Conservation (phyloP, 345 rosid genomes). For the Anastatica hierochuntica region DNA sequence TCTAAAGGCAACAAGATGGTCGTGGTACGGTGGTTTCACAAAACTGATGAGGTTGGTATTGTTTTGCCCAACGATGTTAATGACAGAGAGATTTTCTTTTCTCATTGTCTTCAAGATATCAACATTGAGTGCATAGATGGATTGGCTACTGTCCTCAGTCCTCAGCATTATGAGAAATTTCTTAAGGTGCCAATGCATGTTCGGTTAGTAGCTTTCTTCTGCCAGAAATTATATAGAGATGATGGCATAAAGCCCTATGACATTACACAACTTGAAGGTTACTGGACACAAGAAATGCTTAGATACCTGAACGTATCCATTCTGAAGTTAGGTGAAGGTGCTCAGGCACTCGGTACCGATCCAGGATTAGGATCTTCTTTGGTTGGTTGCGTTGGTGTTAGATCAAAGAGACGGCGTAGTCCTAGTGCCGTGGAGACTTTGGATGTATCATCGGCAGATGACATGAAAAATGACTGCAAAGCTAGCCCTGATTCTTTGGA, state of each 20-base stretch:
- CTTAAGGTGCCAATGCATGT: conserved; percentile 25
- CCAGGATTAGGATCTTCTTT: conserved; percentile 17
- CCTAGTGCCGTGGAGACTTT: conserved; percentile 8
- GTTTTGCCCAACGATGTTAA: conserved; percentile 42
- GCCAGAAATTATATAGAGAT: conserved; percentile 51
- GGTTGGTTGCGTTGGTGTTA: conserved; percentile 25
- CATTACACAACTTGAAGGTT: conserved; percentile 56
- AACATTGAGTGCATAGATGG: conserved; percentile 83
- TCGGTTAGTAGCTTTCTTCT: conserved; percentile 42
- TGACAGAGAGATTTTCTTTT: conserved; percentile 78
- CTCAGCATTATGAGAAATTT: conserved; percentile 52
- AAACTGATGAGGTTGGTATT: conserved; percentile 77
- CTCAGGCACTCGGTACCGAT: conserved; percentile 12
- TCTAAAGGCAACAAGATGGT: conserved; percentile 62
- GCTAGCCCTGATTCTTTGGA: conserved; percentile 12
- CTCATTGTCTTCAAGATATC: conserved; percentile 85
- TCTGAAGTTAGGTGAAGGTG: conserved; percentile 16
- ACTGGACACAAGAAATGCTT: conserved; percentile 64
- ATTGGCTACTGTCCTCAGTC: conserved; percentile 70
- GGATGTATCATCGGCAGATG: conserved; percentile 1
- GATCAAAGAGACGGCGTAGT: conserved; percentile 45
- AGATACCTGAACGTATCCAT: conserved; percentile 23
- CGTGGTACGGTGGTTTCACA: conserved; percentile 86
- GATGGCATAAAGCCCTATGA: conserved; percentile 57
- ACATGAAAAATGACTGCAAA: conserved; percentile 19